Evolutionary conservation across 2,329 filamentous ascomycete species (phyloP).

Genomic region (Colletotrichum liaoningense): DNA sequence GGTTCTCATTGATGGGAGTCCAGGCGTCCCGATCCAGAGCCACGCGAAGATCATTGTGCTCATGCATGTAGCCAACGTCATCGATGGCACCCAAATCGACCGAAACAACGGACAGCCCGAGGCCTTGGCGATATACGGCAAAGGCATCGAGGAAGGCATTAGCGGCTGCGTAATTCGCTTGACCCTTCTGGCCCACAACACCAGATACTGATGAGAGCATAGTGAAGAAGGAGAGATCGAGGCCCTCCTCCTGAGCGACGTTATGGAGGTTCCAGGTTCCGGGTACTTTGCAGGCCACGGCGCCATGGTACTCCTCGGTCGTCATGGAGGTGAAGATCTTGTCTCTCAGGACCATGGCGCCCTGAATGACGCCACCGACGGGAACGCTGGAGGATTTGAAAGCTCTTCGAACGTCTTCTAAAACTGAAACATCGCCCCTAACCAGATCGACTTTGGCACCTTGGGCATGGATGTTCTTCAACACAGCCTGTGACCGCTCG

Average conservation of each 20-base stretch:
- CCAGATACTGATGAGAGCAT: slow-evolving; percentile 45
- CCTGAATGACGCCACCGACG: slow-evolving; percentile 43
- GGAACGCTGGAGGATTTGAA: slow-evolving; percentile 25
- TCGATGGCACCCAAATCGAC: slow-evolving; percentile 3
- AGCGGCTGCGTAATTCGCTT: slow-evolving; percentile 49
- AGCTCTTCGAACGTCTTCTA: slow-evolving; percentile 21
- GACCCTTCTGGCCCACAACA: slow-evolving; percentile 44
- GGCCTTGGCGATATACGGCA: slow-evolving; percentile 36
- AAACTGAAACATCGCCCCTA: slow-evolving; percentile 36
- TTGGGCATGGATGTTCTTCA: slow-evolving; percentile 33
- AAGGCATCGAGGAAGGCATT: slow-evolving; percentile 48
- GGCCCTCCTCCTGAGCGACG: slow-evolving; percentile 36
- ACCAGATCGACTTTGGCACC: slow-evolving; percentile 36
- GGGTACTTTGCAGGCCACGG: slow-evolving; percentile 47
- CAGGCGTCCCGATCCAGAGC: too few relatives aligned
- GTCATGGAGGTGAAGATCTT: slow-evolving; percentile 46
- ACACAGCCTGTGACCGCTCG: slow-evolving; percentile 40
- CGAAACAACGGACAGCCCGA: neutral
- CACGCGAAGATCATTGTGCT: neutral
- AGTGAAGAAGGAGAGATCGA: slow-evolving; percentile 50
- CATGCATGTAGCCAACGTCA: neutral
- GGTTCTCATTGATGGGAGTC: too few relatives aligned
- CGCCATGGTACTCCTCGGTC: slow-evolving; percentile 42
- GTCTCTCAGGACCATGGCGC: slow-evolving; percentile 44
- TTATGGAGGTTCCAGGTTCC: slow-evolving; percentile 54